phyloP scores from a whole-genome alignment of 768 basidiomycete genomes.

The Tephrocybe sp. region DNA sequence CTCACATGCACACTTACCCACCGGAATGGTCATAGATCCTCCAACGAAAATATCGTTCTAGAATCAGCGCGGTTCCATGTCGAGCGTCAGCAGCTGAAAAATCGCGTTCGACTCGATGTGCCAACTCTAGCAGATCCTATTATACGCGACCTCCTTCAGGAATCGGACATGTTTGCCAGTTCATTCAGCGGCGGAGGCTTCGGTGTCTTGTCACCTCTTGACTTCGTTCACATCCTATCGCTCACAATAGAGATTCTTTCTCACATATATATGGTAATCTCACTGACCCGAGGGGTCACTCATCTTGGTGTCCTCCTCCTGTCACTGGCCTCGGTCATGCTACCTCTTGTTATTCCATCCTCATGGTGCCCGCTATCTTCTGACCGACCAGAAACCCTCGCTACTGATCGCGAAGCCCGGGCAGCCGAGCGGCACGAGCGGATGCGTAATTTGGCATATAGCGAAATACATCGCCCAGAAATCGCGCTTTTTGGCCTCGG shows the following conservation, averaged over 20 bases:
- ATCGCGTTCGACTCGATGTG: slow-evolving; percentile 72
- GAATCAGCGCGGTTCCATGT: slow-evolving; percentile 71
- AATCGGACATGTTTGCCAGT: slow-evolving; percentile 81
- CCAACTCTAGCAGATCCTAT: slow-evolving; percentile 74
- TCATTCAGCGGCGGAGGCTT: slow-evolving; percentile 79
- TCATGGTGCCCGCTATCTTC: slow-evolving; percentile 40
- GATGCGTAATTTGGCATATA: slow-evolving; percentile 72
- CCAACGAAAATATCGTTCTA: slow-evolving; percentile 72
- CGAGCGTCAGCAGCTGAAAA: slow-evolving; percentile 77
- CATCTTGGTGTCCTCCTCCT: slow-evolving; percentile 58
- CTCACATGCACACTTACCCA: slow-evolving; percentile 15
- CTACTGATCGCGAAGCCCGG: slow-evolving; percentile 55
- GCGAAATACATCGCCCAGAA: slow-evolving; percentile 76
- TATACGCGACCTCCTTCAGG: slow-evolving; percentile 76
- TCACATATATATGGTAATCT: slow-evolving; percentile 64
- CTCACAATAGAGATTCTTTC: slow-evolving; percentile 69
- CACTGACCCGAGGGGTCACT: slow-evolving; percentile 55
- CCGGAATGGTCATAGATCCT: slow-evolving; percentile 37
- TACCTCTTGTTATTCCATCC: slow-evolving; percentile 53
- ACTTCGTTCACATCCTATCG: slow-evolving; percentile 72
- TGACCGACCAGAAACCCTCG: slow-evolving; percentile 39
- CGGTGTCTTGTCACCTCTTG: slow-evolving; percentile 77
- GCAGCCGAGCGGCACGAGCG: slow-evolving; percentile 71
- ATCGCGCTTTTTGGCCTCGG: slow-evolving; percentile 79
- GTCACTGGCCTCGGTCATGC: slow-evolving; percentile 56